Evolutionary conservation across 2,329 filamentous ascomycete genomes (phyloP), one percentile per base, ranked within the genome.

Genomic region (Penicillium sp.): DNA sequence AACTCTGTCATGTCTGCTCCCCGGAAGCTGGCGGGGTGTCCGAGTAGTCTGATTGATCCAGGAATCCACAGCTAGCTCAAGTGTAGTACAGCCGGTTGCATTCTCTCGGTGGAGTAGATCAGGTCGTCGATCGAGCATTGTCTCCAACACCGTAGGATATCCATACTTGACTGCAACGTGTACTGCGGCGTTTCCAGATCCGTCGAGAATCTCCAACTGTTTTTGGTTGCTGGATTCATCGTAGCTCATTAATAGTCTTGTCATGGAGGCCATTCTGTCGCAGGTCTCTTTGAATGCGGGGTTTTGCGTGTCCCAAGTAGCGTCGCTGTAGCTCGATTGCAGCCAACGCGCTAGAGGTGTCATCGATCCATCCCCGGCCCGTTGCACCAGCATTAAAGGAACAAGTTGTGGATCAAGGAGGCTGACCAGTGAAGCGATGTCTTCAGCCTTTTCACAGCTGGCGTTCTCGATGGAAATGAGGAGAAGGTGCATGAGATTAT

Each of bases 11-110:
- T 31, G 2, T 1, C 4, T 27, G 2, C 26, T 27, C 3, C 6
- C n/a, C 26, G 53, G 4, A 49, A 58, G 14, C n/a, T 11, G 9
- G 23, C 11, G 33, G 14, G 64, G 62, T 1, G 55, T 31, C 0
- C 39, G 49, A 8, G 69, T 72, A 2, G 51, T 63, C 4, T 67
- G 49, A 1, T 63, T 55, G 7, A 69, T 50, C 72, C 72, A 75
- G 8, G 55, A 55, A 33, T 68, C 65, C 7, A 65, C 65, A 2
- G 69, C 69, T 31, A 74, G 59, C 19, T 95, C 90, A 27, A 82
- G 80, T 0, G 91, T 88, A 0, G 90, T 95, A 16, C 84, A 82
- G 1, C 91, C 91, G 0, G 89, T 89, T 0, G 89, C 85, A 63
- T 93, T 93, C 70, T 95, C 91, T 23, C 87, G 83, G 63, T 84